phyloP scores from a whole-genome alignment of 495 filamentous ascomycete genomes.

The Annulohypoxylon nitens region DNA sequence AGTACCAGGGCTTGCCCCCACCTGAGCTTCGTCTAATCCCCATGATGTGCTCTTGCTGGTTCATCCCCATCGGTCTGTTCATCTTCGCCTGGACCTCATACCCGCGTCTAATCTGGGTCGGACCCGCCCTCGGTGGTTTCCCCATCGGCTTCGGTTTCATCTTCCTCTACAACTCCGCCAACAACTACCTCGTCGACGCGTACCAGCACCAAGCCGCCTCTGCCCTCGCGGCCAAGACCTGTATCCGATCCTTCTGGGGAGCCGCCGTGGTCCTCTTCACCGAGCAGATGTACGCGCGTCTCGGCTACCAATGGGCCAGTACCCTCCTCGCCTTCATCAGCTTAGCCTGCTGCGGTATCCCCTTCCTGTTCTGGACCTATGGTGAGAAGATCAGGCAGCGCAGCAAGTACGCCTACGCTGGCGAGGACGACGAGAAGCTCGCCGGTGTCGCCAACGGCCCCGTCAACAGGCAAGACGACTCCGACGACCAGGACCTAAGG shows the following conservation, averaged over 20 bases:
- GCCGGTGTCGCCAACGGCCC: conserved; percentile 38
- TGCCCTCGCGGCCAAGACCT: conserved; percentile 87
- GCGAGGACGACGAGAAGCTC: conserved; percentile 55
- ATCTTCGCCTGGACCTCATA: conserved; percentile 90
- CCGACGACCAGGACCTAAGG: conserved; percentile 53
- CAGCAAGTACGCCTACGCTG: conserved; percentile 75
- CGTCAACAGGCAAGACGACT: conserved; percentile 45
- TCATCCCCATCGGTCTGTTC: conserved; percentile 80
- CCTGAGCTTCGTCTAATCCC: conserved; percentile 82
- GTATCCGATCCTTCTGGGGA: conserved; percentile 83
- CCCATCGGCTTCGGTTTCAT: conserved; percentile 88
- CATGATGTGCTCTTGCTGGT: conserved; percentile 89
- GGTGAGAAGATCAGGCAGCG: conserved; percentile 74
- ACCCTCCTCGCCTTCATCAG: conserved; percentile 77
- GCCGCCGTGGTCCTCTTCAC: conserved; percentile 82
- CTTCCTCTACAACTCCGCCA: conserved; percentile 86
- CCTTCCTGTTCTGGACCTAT: conserved; percentile 80
- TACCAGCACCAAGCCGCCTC: conserved; percentile 89
- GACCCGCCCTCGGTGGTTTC: conserved; percentile 77
- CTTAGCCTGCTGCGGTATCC: conserved; percentile 80
- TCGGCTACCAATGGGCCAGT: conserved; percentile 82
- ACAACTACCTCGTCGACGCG: conserved; percentile 84
- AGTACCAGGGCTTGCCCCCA: conserved; percentile 76
- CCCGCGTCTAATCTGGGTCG: conserved; percentile 73
- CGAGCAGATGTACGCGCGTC: conserved; percentile 78